Conservation (phyloP, 2,329 filamentous ascomycete genomes). For the Monosporascus sp. region DNA sequence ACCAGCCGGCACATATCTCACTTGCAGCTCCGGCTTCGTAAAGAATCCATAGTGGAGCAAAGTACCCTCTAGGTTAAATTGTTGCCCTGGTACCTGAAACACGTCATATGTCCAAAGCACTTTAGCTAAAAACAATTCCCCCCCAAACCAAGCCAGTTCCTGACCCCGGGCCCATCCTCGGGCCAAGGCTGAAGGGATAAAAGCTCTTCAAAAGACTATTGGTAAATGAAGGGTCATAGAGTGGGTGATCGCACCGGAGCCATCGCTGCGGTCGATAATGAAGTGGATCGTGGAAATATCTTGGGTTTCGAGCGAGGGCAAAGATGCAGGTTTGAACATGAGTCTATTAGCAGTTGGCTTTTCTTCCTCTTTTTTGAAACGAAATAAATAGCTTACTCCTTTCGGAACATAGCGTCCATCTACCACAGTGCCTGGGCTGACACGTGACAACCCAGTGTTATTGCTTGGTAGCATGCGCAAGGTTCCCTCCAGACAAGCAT, state of each 20-base stretch:
- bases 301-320: neutral
- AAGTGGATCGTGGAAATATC: conserved; percentile 5
- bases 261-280: conserved; percentile 5
- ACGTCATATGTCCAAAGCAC: conserved; percentile 9
- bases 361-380: no score
- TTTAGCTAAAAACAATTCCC: conserved; percentile 5
- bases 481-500: conserved; percentile 29
- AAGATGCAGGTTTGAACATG: neutral
- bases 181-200: conserved; percentile 1
- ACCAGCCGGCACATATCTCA: neutral
- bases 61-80: neutral
- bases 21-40: conserved; percentile 1
- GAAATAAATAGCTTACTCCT: conserved; percentile 8
- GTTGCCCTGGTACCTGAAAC: neutral
- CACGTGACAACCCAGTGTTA: conserved; percentile 13
- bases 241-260: conserved; percentile 1
- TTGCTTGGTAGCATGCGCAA: conserved; percentile 27
- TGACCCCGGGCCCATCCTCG: neutral
- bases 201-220: neutral
- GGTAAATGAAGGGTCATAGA: conserved; percentile 3
- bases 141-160: conserved; percentile 5
- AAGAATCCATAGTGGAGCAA: conserved; percentile 9
- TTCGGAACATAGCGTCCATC: conserved; percentile 18
- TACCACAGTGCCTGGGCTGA: conserved; percentile 16
- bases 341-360: neutral